phyloP scores from a whole-genome alignment of 352 stramenopile species.

The Globisporangium viniferum region DNA sequence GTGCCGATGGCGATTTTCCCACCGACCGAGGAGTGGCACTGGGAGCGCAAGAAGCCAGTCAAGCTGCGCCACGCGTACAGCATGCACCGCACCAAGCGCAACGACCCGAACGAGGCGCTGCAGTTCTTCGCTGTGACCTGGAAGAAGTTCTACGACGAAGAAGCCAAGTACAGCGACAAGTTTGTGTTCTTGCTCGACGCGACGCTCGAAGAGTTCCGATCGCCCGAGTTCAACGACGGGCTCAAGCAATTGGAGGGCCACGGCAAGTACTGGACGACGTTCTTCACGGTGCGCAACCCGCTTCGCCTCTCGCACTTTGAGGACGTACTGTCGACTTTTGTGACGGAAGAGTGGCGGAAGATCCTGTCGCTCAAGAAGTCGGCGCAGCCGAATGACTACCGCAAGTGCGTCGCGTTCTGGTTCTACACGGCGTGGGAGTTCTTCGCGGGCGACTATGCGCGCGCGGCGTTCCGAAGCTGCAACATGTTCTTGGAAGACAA shows the following conservation, averaged over 20 bases:
- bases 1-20: constrained; percentile 85
- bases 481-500: constrained; percentile 87
- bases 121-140: constrained; percentile 86
- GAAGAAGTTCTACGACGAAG: constrained; percentile 88
- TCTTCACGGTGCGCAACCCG: constrained; percentile 72
- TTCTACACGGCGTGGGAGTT: constrained; percentile 85
- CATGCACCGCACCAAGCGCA: constrained; percentile 65
- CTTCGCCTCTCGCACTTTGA: constrained; percentile 73
- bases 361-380: constrained; percentile 83
- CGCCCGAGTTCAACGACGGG: constrained; percentile 62
- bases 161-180: constrained; percentile 86
- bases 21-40: constrained; percentile 74
- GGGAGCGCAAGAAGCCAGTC: constrained; percentile 82
- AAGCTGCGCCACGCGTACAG: constrained; percentile 82
- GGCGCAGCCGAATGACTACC: constrained; percentile 82
- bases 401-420: constrained; percentile 86
- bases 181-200: constrained; percentile 78
- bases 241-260: constrained; percentile 77
- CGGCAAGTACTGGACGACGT: constrained; percentile 83
- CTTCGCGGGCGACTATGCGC: constrained; percentile 73
- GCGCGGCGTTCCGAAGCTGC: constrained; percentile 70
- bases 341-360: constrained; percentile 68
- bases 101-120: constrained; percentile 70
- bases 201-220: constrained; percentile 59
- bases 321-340: constrained; percentile 63